Evolutionary conservation across 2,329 filamentous ascomycete species (phyloP), one percentile per base, ranked within the genome.

Genomic region (Fusarium equiseti): DNA sequence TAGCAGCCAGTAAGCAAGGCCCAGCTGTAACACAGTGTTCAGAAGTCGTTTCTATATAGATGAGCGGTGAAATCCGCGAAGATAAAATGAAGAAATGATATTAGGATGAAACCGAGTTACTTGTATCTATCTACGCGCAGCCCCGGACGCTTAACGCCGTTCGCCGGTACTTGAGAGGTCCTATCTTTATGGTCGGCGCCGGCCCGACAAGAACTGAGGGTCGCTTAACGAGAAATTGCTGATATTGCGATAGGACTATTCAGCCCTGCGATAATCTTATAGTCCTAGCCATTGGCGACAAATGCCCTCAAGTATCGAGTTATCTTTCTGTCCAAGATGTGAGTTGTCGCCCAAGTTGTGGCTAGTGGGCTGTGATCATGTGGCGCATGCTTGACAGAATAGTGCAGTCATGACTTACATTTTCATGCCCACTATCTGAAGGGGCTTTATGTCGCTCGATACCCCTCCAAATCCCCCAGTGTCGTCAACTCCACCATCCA

Each of bases 401-500:
- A 48, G 59, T 7, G 3, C 11, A 49, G 54, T 49, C 64, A 73
- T 42, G 24, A 50, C 13, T 8, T 4, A 22, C 22, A 3, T 4
- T 3, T 8, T 2, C 10, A 4, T 12, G 6, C 6, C 10, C 18
- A 16, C 4, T 18, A 8, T 6, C 5, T 2, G 15, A 43, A 44
- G n/a, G 6, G 15, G 24, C 49, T 67, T 66, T 72, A 43, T 72
- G 53, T 70, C 69, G 13, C 7, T 5, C 12, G 9, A 27, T 61
- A 65, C 73, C 73, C 73, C 73, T 75, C 70, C 57, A 72, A 66
- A 26, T 45, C 43, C 38, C 50, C 44, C 59, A 26, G 13, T 24
- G 40, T 64, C 46, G 61, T 57, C 63, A 63, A 68, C 68, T 72
- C 71, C 72, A 70, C 70, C 66, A 73, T 65, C 63, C 53, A 48